These are phyloP conservation scores for Dryadomyces sulphureus DNA, from an alignment of 2,329 filamentous ascomycete genomes.

Conservation along the genomic window DNA sequence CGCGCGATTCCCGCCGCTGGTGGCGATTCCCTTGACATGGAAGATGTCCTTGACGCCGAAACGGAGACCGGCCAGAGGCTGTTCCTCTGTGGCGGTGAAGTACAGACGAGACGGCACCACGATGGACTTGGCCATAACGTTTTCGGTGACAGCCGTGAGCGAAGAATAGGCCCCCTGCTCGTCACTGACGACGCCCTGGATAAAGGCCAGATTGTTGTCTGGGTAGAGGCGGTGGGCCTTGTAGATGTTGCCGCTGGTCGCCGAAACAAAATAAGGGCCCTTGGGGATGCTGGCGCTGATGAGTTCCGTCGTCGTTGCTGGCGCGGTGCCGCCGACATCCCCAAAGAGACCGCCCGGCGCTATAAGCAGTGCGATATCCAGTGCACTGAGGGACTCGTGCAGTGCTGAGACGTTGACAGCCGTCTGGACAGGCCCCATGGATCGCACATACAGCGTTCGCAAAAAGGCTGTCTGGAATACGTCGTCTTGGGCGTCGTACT, in stretches of 20 bases:
- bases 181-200: background rate
- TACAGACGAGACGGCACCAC: constrained; percentile 42
- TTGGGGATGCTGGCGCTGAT: background rate
- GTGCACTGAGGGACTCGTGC: background rate
- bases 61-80: constrained; percentile 40
- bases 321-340: background rate
- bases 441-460: background rate
- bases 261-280: constrained; percentile 3
- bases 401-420: background rate
- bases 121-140: background rate
- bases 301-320: background rate
- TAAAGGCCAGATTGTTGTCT: constrained; percentile 14
- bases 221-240: constrained; percentile 2
- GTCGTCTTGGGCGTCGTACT: background rate
- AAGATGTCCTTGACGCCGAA: constrained; percentile 46
- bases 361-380: background rate
- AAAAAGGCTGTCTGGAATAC: background rate
- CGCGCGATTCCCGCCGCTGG: constrained; percentile 38
- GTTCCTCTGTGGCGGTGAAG: constrained; percentile 27
- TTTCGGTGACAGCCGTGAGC: background rate
- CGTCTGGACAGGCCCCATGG: background rate
- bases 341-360: background rate
- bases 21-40: constrained; percentile 37
- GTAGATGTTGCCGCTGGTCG: background rate
- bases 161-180: background rate